Conservation (phyloP, 345 rosid species). For the Arabis alpina region DNA sequence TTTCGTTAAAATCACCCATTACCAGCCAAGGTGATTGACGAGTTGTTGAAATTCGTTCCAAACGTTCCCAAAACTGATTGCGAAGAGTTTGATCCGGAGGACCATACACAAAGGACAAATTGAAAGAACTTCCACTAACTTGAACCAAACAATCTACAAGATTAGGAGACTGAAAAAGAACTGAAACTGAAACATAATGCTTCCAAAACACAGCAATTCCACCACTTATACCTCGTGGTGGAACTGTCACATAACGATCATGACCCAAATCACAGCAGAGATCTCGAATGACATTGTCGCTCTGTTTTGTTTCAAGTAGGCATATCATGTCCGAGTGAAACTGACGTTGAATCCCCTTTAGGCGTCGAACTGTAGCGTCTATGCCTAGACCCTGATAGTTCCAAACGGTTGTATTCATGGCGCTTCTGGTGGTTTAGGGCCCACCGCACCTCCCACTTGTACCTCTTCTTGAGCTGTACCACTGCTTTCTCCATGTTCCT, state of each 20-base stretch:
- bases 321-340: no score
- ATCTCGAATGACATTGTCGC: no score
- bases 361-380: no score
- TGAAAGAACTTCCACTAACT: neutral
- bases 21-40: neutral
- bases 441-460: no score
- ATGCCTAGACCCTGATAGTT: no score
- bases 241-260: neutral
- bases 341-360: no score
- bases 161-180: neutral
- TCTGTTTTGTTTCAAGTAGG: no score
- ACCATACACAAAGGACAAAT: neutral
- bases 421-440: no score
- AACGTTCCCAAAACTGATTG: no score
- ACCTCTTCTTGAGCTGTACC: no score
- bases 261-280: neutral
- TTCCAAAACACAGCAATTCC: neutral
- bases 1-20: neutral
- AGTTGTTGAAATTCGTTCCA: neutral
- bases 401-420: no score
- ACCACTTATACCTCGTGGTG: neutral
- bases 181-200: neutral
- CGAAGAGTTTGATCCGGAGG: neutral
- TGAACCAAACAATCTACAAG: neutral
- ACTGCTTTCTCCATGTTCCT: no score